Base-by-base conservation (phyloP, 2,329 filamentous ascomycete species). In the Macroventuria anomochaeta region DNA sequence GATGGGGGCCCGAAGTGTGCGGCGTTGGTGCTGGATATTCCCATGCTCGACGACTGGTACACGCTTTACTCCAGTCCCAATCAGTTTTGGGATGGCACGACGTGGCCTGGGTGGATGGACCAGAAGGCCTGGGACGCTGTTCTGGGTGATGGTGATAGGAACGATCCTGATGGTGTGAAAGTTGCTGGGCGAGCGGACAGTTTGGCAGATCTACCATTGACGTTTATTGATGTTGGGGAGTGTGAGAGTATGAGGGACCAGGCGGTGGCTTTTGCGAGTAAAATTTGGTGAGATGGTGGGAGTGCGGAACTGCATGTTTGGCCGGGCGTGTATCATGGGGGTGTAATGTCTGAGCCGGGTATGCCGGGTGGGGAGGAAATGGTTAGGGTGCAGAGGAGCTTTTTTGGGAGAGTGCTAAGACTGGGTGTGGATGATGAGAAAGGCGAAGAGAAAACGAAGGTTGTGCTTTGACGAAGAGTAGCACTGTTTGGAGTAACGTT, bases 31-130 rank as follows among this genome's bases (percentile, higher is more conserved):
- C 71, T 81, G 10, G 67, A 78, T 38, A 77, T 77, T 41, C 79
- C 77, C 3, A 81, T 81, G 79, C 65, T 82, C 11, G 79, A 82
- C 59, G 76, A 81, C 54, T 64, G 49, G 72, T 6, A 31, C 39
- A 74, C 69, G 34, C 66, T 70, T n/a, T 64, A 55, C n/a, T 54
- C 54, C 7, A 71, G 72, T 4, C 65, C 68, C n/a, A 56, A 57
- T 12, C 70, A 75, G 12, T 70, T 75, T 40, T 68, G 70, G 20
- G 61, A 62, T 3, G 65, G 69, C 0, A 67, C 67, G 15, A 12
- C 39, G 15, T 81, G 78, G 76, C 66, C 61, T 2, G 59, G 61
- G 5, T 69, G 67, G 33, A 71, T 74, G 46, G 80, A 79, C 58
- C 57, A 67, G 33, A 77, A 72, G 3, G 78, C 71, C 4, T 81